phyloP scores from a whole-genome alignment of 1,139 yeast genomes.

The Debaryomyces singareniensis region DNA sequence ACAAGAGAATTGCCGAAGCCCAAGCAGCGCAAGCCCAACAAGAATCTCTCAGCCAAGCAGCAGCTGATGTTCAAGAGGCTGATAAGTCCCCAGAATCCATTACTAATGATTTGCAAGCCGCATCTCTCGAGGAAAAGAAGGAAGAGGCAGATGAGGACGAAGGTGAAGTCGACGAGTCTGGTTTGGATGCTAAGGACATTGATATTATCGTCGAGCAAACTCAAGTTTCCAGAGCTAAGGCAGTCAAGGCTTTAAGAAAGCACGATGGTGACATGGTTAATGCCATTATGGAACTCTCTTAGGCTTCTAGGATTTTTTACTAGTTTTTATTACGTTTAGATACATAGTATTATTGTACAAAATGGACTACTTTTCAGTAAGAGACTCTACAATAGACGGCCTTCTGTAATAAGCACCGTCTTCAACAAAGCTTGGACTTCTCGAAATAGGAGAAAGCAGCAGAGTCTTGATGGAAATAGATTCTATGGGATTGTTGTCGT shows the following conservation, averaged over 20 bases:
- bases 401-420: neutral
- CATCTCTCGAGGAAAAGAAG: slow-evolving; percentile 47
- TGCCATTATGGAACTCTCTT: slow-evolving; percentile 86
- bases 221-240: slow-evolving; percentile 80
- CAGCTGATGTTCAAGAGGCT: slow-evolving; percentile 19
- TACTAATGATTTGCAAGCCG: slow-evolving; percentile 87
- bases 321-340: neutral
- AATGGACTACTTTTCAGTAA: neutral
- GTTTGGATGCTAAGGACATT: slow-evolving; percentile 72
- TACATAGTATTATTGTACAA: neutral
- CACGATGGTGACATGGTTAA: slow-evolving; percentile 94
- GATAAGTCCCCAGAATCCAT: slow-evolving; percentile 69
- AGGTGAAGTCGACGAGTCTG: slow-evolving; percentile 71
- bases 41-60: slow-evolving; percentile 63
- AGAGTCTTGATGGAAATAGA: neutral
- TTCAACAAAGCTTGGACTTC: neutral
- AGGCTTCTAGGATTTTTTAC: slow-evolving; percentile 5
- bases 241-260: slow-evolving; percentile 81
- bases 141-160: slow-evolving; percentile 54
- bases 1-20: slow-evolving; percentile 71
- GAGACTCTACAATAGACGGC: neutral
- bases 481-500: neutral
- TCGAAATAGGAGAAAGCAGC: slow-evolving; percentile 1
- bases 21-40: slow-evolving; percentile 40
- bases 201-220: slow-evolving; percentile 86